Evolutionary conservation across 768 basidiomycete genomes (phyloP), one percentile per base, ranked within the genome.

Genomic region (Tylopilus sp.): DNA sequence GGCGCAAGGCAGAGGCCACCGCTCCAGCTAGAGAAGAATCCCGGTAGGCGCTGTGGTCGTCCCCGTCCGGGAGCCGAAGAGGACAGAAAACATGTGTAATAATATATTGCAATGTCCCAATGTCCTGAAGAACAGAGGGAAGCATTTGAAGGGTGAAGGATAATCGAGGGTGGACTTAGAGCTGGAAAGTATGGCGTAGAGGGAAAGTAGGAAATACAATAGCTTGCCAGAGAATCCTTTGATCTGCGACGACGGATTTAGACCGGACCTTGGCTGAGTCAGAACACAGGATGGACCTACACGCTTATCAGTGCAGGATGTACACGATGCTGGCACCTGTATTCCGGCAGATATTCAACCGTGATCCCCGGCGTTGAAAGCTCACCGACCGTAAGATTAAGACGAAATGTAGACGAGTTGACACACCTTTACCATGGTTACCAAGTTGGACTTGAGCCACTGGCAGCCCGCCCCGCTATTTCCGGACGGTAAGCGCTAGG

Each of bases 61-160:
- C 65, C 6, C 62, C 52, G 34, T 71, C 70, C 0, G 78, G 78
- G 6, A 78, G 64, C 34, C 65, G 66, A 1, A 74, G 71, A 4
- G 78, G 79, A 9, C 71, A 55, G 55, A 79, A 77, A 0, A 80
- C 63, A 45, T 80, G 79, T 7, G 71, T 71, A 12, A 77, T 47
- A 28, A 71, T 57, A 55, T 76, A 80, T 44, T 57, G 37, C 30
- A 58, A 29, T 7, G 56, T 43, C 41, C 9, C 9, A 17, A 34
- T 4, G 45, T 55, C 53, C 30, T 44, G 52, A 4, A 56, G 42
- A 36, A 50, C 31, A 43, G 52, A 36, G 40, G 6, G 22, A 19
- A 47, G 30, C 61, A 63, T 59, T 42, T 13, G 13, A 25, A 11
- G 25, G 41, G 43, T 24, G 12, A 33, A 19, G 34, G 25, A 33